A percentile compares a stretch with the other conserved stretches of the same genome.
Conservation (phyloP, 1,284 basidiomycete genomes). For the Mycosarcoma mackinlayi region DNA sequence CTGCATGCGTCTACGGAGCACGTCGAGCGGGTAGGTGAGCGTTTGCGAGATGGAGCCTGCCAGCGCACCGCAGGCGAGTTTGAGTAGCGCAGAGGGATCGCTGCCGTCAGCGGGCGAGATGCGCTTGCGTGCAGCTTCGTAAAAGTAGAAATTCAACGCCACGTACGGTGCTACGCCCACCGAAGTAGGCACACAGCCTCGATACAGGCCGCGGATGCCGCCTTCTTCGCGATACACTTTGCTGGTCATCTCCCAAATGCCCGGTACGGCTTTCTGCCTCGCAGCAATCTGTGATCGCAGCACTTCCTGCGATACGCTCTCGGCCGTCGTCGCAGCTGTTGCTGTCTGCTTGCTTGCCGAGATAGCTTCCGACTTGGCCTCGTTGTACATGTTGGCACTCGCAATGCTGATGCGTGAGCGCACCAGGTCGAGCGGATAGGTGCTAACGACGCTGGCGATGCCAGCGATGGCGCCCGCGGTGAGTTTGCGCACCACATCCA, state of each 20-base stretch:
- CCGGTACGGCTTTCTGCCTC: slow-evolving; percentile 70
- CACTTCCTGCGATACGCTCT: slow-evolving; percentile 16
- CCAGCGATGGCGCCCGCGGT: slow-evolving; percentile 87
- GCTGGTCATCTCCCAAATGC: slow-evolving; percentile 86
- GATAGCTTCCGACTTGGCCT: slow-evolving; percentile 37
- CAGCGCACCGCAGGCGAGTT: slow-evolving; percentile 71
- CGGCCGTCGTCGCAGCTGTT: neutral
- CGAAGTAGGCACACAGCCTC: slow-evolving; percentile 86
- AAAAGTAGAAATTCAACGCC: slow-evolving; percentile 65
- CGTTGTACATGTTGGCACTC: slow-evolving; percentile 59
- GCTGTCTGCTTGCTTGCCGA: neutral
- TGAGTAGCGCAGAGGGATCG: slow-evolving; percentile 52
- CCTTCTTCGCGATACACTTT: slow-evolving; percentile 92
- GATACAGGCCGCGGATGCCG: slow-evolving; percentile 84
- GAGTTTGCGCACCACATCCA: slow-evolving; percentile 85
- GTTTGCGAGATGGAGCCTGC: slow-evolving; percentile 84
- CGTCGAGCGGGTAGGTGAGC: slow-evolving; percentile 94
- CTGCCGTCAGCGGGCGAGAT: slow-evolving; percentile 56
- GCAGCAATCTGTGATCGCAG: slow-evolving; percentile 28
- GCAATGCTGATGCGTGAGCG: slow-evolving; percentile 92
- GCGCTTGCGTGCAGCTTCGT: slow-evolving; percentile 65
- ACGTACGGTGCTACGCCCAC: slow-evolving; percentile 93
- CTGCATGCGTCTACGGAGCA: slow-evolving; percentile 93
- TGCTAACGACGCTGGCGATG: slow-evolving; percentile 87
- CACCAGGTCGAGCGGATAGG: slow-evolving; percentile 92